A percentile compares a stretch with the other conserved stretches of the same genome.
phyloP scores from a whole-genome alignment of 192 early-diverging fungal species.

The Oehlia diaphana region DNA sequence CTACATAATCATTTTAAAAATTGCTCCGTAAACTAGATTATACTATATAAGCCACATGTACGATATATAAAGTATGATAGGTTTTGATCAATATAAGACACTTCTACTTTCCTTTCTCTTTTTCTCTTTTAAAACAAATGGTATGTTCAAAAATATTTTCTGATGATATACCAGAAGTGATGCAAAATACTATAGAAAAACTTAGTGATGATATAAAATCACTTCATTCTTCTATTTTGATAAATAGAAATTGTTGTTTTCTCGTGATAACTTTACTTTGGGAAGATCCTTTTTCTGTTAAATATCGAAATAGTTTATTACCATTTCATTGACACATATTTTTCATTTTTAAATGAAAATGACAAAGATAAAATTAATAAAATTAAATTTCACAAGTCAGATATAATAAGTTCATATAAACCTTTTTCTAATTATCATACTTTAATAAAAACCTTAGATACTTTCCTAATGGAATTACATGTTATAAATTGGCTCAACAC shows the following conservation, averaged over 20 bases:
- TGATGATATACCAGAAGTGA: background rate
- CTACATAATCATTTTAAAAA: no score
- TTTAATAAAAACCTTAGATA: no score
- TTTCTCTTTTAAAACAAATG: background rate
- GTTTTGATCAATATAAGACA: no score
- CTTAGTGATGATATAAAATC: background rate
- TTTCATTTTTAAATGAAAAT: background rate
- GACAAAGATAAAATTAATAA: background rate
- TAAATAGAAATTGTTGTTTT: background rate
- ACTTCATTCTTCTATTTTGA: background rate
- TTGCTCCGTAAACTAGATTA: no score
- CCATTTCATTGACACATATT: background rate
- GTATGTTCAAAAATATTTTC: background rate
- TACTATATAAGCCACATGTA: no score
- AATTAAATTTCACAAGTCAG: no score
- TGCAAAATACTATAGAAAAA: background rate
- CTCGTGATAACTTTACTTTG: background rate
- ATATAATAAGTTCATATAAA: no score
- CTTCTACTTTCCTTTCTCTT: no score
- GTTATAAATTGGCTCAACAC: no score
- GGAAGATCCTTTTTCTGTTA: background rate
- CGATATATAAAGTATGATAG: no score
- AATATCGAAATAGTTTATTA: background rate
- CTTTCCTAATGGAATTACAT: no score
- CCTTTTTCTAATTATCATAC: no score